Evolutionary conservation across 176 grass and related monocot species (phyloP), one percentile per base, ranked within the genome.

Genomic region (Saccharum spontaneum): DNA sequence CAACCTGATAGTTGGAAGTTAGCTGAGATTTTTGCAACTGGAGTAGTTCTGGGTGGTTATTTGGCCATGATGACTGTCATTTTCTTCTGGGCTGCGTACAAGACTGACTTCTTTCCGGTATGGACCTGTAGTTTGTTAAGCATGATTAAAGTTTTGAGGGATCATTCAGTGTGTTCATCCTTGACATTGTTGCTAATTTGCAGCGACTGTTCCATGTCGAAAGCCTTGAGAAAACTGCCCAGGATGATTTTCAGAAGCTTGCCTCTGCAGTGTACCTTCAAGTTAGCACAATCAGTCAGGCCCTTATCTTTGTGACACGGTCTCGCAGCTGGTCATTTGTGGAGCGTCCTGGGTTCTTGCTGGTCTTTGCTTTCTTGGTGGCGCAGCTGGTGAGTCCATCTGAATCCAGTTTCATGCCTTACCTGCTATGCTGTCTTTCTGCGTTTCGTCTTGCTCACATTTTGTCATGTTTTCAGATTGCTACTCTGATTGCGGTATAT

Each of bases 51-150:
- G 76, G 94, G 94, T 77, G 73, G 83, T 73, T 97, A 97, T 69
- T 80, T 92, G 75, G 94, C 94, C 44, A 80, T 94, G 94, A 97
- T 97, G 94, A 97, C 94, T 46, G 94, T 97, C 43, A 94, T 97
- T 87, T 97, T 97, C 94, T 97, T 97, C 75, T 97, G 94, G 94
- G 90, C 80, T 39, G 94, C 94, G 4, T 94, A 94, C 83, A 97
- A 94, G 59, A 94, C 94, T 69, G 12, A 97, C 36, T 94, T 97
- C 90, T 97, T 97, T 36, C 92, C 94, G 33, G 94, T 97, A 97
- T 22, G 44, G 34, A 4, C 18, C 18, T n/a, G 49, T 70, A 38
- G 23, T 82, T 39, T 46, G 8, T 38, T 83, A 20, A 46, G 20
- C 49, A 50, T 85, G 23, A 5, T 59, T 24, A 10, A 22, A 59